A percentile compares a stretch with the other conserved stretches of the same genome.
Evolutionary conservation across 2,329 filamentous ascomycete species (phyloP).

Genomic region (Didymella glomerata): DNA sequence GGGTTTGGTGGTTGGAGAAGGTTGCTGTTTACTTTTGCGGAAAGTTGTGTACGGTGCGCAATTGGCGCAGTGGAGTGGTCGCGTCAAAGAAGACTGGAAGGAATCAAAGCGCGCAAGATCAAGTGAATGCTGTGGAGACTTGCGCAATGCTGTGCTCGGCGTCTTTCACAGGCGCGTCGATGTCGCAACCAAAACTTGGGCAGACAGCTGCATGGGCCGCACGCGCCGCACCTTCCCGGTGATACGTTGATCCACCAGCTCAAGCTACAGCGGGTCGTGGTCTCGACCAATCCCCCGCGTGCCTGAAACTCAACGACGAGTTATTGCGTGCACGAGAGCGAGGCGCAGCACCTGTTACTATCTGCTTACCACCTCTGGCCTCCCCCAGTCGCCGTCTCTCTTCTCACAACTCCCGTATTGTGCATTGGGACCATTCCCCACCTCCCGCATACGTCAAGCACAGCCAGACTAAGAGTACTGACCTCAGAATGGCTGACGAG

Average conservation of each 20-base stretch:
- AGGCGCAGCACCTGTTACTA: constrained; percentile 28
- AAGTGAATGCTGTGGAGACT: constrained; percentile 15
- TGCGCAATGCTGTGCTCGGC: constrained; percentile 19
- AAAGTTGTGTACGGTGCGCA: constrained; percentile 10
- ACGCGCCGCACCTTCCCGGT: constrained; percentile 29
- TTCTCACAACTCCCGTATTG: not conserved
- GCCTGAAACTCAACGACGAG: constrained; percentile 32
- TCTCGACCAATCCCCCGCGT: constrained; percentile 26
- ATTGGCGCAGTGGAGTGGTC: constrained; percentile 7
- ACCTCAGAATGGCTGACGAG: constrained; percentile 49
- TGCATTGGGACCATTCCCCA: not conserved
- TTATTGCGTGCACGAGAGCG: constrained; percentile 20
- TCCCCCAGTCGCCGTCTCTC: not conserved
- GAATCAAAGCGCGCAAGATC: constrained; percentile 11
- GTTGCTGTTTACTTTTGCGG: constrained; percentile 30
- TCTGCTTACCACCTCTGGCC: constrained; percentile 4
- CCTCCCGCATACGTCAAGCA: constrained; percentile 3
- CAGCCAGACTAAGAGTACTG: not conserved
- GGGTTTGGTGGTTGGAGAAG: constrained; percentile 16
- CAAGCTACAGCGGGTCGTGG: constrained; percentile 23
- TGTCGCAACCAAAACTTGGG: constrained; percentile 40
- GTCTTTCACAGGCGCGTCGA: constrained; percentile 35
- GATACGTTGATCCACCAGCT: constrained; percentile 37
- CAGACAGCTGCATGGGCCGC: constrained; percentile 35
- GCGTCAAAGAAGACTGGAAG: constrained; percentile 3